Base-by-base conservation (phyloP, 768 basidiomycete species). In the Leccinum aurantiacum region DNA sequence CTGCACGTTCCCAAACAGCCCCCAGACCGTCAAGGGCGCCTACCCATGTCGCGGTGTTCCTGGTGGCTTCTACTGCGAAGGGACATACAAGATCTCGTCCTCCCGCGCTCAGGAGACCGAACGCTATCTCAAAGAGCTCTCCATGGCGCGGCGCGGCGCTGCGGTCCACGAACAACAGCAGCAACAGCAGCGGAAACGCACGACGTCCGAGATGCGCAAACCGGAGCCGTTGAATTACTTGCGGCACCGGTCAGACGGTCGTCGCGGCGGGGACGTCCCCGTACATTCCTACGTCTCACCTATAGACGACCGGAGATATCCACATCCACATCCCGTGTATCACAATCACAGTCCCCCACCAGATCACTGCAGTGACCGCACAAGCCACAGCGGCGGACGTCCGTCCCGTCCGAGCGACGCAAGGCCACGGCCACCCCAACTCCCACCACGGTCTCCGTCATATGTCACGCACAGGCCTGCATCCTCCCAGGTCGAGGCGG, bases 1-100 rank as follows among this genome's bases (percentile, higher is more conserved):
- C n/a, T 77, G 76, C 54, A 67, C 61, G 46, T 70, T 64, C 46
- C 64, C 76, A 0, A 77, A 77, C 33, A 61, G 9, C 33, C 76
- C 76, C 2, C 64, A 69, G 49, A 66, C 68, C 19, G 57, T 50
- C 57, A 71, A 72, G 47, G 75, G 75, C 27, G 63, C 63, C 46
- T 73, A 77, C 46, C 71, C 54, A 17, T 76, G 76, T 31, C 68
- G 73, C 4, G 72, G 72, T 17, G 63, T 74, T 10, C 72, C 72
- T 0, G 72, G 72, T n/a, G 72, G 72, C 31, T 74, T 74, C 63
- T 74, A 62, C 65, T 74, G 72, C 52, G 72, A 74, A 53, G 72
- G 72, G 17, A 74, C 74, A 9, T 74, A 75, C 63, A 74, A 74
- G 53, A 49, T 74, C 44, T 63, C 72, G 2, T 75, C 71, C 41